Evolutionary conservation across 768 basidiomycete genomes (phyloP).

Genomic region (Pleurotus sapidus): DNA sequence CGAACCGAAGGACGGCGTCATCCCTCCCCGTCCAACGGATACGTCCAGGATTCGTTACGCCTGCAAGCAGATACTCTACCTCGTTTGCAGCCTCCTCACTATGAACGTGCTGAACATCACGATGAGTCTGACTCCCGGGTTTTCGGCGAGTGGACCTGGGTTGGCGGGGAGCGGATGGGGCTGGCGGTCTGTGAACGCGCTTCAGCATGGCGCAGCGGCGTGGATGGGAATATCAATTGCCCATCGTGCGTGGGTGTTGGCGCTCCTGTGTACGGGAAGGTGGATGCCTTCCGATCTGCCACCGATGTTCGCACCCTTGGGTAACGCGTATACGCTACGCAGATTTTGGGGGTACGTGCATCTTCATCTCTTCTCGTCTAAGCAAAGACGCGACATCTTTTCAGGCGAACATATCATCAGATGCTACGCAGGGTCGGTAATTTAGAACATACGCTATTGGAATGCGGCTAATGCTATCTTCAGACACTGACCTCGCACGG

Average conservation of each 20-base stretch:
- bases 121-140: background rate
- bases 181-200: background rate
- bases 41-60: background rate
- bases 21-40: conserved; percentile 12
- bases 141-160: background rate
- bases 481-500: background rate
- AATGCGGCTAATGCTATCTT: too few relatives aligned
- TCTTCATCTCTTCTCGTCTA: background rate
- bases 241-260: background rate
- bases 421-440: conserved; percentile 21
- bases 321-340: conserved; percentile 26
- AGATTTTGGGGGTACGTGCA: conserved; percentile 29
- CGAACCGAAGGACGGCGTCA: conserved; percentile 18
- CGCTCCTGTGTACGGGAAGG: background rate
- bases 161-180: background rate
- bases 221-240: background rate
- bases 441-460: too few relatives aligned
- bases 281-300: conserved; percentile 24
- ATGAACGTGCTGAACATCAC: background rate
- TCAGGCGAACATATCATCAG: conserved; percentile 30
- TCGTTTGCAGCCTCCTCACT: background rate
- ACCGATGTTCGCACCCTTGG: conserved; percentile 21
- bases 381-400: background rate
- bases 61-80: background rate
- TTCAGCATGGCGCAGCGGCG: background rate